phyloP scores from a whole-genome alignment of 2,329 filamentous ascomycete species.

The Alternaria brassicicola region DNA sequence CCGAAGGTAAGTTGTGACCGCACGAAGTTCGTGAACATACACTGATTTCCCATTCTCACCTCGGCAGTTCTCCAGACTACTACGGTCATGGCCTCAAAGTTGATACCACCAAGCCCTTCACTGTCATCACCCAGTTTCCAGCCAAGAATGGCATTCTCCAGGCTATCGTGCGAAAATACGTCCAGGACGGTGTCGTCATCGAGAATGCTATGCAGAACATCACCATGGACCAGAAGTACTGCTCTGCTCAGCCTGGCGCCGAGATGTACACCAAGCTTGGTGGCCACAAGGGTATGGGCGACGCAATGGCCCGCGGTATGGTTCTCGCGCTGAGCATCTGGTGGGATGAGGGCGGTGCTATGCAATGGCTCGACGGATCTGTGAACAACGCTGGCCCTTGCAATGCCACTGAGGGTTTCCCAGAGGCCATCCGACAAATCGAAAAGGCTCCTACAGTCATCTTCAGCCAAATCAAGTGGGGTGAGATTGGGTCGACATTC shows the following conservation, averaged over 20 bases:
- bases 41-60: too few species aligned
- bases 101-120: conserved; percentile 65
- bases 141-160: conserved; percentile 62
- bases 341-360: conserved; percentile 60
- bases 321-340: conserved; percentile 62
- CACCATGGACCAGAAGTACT: conserved; percentile 43
- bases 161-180: conserved; percentile 69
- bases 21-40: too few species aligned
- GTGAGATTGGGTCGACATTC: conserved; percentile 65
- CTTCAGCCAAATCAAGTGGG: conserved; percentile 65
- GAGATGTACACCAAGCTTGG: conserved; percentile 46
- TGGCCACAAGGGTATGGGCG: conserved; percentile 55
- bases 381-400: conserved; percentile 58
- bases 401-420: conserved; percentile 59
- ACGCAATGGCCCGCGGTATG: conserved; percentile 58
- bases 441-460: conserved; percentile 58
- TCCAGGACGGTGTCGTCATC: conserved; percentile 66
- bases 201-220: conserved; percentile 57
- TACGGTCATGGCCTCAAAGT: conserved; percentile 52
- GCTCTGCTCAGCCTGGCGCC: conserved; percentile 35
- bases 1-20: conserved; percentile 6
- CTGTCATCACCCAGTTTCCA: conserved; percentile 71
- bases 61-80: too few species aligned
- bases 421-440: conserved; percentile 55
- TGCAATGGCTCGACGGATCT: conserved; percentile 64